Conservation (phyloP, 306 rosid species). For the Abrus precatorius region DNA sequence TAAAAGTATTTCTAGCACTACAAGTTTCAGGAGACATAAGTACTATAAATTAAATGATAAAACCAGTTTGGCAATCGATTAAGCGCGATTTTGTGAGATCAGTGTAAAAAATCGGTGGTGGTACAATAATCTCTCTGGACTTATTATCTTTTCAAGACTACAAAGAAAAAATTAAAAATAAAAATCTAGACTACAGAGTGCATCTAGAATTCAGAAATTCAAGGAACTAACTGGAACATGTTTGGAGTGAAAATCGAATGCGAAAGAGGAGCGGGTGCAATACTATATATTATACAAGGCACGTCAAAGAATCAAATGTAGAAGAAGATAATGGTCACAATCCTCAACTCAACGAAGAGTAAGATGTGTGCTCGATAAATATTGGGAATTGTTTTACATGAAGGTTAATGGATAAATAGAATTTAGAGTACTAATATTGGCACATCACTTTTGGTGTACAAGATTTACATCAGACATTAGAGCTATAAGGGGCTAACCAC, state of each 20-base stretch:
- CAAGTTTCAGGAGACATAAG: no score
- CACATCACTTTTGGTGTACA: slow-evolving; percentile 20
- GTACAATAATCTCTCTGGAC: no score
- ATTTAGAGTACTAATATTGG: not conserved
- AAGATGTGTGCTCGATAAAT: not conserved
- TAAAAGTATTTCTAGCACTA: no score
- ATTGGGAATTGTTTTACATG: not conserved
- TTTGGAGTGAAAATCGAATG: not conserved
- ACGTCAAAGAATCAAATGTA: slow-evolving; percentile 8
- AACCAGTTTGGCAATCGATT: no score
- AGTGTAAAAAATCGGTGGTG: no score
- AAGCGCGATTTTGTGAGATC: no score
- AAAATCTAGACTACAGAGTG: not conserved
- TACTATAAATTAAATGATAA: no score
- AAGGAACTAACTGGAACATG: not conserved
- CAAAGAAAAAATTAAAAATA: no score
- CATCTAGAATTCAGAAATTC: not conserved
- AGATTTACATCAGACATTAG: slow-evolving; percentile 12
- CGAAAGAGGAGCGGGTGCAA: not conserved
- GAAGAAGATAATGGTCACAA: not conserved
- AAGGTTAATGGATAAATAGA: not conserved
- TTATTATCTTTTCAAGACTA: no score
- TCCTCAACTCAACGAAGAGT: not conserved
- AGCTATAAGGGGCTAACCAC: not conserved
- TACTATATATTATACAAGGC: not conserved